phyloP scores from a whole-genome alignment of 495 filamentous ascomycete species.

The Penicillium coffeae region DNA sequence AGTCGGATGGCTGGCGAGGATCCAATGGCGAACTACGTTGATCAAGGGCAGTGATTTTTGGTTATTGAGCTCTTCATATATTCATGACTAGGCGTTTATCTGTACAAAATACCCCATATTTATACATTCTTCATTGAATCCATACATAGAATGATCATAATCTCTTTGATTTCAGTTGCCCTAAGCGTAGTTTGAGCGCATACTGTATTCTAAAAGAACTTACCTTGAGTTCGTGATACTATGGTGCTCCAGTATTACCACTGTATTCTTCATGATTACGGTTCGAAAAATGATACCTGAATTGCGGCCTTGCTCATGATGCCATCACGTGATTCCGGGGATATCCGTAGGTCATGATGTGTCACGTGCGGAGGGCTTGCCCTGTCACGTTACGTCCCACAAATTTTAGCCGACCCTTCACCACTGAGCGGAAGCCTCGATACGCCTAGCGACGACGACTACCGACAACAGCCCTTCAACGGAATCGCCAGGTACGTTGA shows the following conservation, averaged over 20 bases:
- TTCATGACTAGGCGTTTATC: background rate
- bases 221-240: too few relatives aligned
- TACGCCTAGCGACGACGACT: conserved; percentile 48
- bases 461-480: conserved; percentile 50
- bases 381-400: background rate
- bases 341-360: too few relatives aligned
- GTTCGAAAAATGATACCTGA: too few relatives aligned
- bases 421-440: conserved; percentile 40
- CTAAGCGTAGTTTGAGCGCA: too few relatives aligned
- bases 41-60: conserved; percentile 40
- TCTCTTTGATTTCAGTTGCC: too few relatives aligned
- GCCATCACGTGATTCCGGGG: background rate
- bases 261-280: too few relatives aligned
- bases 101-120: conserved; percentile 23
- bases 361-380: background rate
- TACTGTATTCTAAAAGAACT: too few relatives aligned
- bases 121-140: background rate
- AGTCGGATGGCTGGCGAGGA: conserved; percentile 68
- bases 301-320: too few relatives aligned
- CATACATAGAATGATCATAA: background rate
- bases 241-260: too few relatives aligned
- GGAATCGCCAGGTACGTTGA: conserved; percentile 47
- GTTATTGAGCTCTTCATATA: background rate
- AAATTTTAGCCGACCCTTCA: conserved; percentile 32
- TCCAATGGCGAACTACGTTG: conserved; percentile 78